These are phyloP conservation scores for Modicella reniformis DNA, from an alignment of 371 early-diverging fungal species.

Conservation along the genomic window DNA sequence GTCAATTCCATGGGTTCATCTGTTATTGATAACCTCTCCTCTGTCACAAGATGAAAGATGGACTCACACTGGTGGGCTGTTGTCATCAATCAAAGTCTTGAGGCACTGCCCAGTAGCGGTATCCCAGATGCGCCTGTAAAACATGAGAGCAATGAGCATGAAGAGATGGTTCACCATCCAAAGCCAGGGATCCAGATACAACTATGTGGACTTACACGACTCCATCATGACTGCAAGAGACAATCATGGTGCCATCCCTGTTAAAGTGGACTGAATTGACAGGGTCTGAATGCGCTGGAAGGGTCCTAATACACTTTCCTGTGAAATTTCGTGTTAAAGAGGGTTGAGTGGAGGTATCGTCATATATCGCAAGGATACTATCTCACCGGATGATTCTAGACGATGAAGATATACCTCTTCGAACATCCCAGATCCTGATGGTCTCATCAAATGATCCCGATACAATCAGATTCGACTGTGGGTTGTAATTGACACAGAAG, in stretches of 20 bases:
- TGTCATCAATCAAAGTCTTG: constrained; percentile 93
- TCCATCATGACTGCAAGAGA: constrained; percentile 94
- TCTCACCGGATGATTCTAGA: too few relatives aligned
- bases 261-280: constrained; percentile 96
- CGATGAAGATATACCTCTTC: constrained; percentile 76
- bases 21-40: too few relatives aligned
- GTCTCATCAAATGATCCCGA: constrained; percentile 98
- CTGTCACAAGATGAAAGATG: neutral
- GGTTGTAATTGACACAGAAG: constrained; percentile 96
- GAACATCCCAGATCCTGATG: constrained; percentile 96
- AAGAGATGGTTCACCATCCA: constrained; percentile 2
- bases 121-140: constrained; percentile 93
- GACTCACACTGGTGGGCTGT: constrained; percentile 90
- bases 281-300: constrained; percentile 96
- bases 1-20: neutral
- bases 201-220: constrained; percentile 74
- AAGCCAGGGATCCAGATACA: neutral
- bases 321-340: neutral
- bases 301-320: constrained; percentile 87
- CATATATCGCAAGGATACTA: too few relatives aligned
- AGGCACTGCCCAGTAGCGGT: constrained; percentile 94
- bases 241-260: constrained; percentile 96
- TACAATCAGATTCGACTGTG: constrained; percentile 91
- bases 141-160: neutral
- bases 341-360: neutral